Conservation (phyloP, 345 rosid species). For the Populus euphratica region DNA sequence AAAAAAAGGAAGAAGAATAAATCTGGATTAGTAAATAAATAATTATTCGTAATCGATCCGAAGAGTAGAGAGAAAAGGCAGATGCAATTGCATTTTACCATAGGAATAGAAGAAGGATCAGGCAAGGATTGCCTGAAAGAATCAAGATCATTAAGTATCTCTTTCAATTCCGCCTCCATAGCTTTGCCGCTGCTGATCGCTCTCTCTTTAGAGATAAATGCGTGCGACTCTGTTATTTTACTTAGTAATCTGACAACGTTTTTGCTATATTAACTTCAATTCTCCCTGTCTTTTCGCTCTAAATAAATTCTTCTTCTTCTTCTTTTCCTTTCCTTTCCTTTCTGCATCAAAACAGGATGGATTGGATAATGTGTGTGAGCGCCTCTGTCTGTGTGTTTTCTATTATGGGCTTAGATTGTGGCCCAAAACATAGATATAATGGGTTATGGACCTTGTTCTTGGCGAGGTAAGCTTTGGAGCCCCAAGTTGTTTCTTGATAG, state of each 20-base stretch:
- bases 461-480: too few relatives aligned
- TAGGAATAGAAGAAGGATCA: slow-evolving; percentile 55
- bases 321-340: too few relatives aligned
- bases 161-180: slow-evolving; percentile 76
- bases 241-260: not conserved
- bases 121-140: slow-evolving; percentile 50
- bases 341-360: not conserved
- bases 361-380: too few relatives aligned
- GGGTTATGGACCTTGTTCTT: too few relatives aligned
- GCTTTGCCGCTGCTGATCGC: slow-evolving; percentile 7
- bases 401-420: too few relatives aligned
- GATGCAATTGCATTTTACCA: slow-evolving; percentile 35
- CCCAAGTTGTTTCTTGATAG: too few relatives aligned
- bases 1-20: too few relatives aligned
- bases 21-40: too few relatives aligned
- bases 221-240: not conserved
- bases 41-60: not conserved
- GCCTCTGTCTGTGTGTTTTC: too few relatives aligned
- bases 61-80: not conserved
- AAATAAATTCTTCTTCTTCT: not conserved
- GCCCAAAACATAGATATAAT: too few relatives aligned
- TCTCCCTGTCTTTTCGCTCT: not conserved
- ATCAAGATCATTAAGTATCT: slow-evolving; percentile 56
- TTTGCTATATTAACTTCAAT: not conserved
- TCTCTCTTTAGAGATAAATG: slow-evolving; percentile 3